Percentiles rank a stretch among this genome's conserved stretches.
Conservation (phyloP, 495 filamentous ascomycete genomes). For the Bacidia rubella region DNA sequence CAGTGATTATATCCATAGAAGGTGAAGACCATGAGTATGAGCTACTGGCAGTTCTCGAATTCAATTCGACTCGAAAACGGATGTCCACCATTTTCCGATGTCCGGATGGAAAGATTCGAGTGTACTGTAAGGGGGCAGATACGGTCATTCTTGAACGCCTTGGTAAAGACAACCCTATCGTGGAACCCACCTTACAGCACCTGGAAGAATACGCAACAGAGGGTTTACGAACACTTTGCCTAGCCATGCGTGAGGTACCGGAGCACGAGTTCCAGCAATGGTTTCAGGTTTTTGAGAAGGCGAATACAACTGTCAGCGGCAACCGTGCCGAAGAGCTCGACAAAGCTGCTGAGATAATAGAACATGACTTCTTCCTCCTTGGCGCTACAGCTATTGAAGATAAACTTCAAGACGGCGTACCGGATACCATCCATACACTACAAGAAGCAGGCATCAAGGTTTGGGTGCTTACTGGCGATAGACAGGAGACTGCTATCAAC, state of each 20-base stretch:
- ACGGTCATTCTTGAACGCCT: constrained; percentile 92
- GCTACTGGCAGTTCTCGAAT: constrained; percentile 89
- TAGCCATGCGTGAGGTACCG: constrained; percentile 87
- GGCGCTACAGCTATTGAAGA: constrained; percentile 98
- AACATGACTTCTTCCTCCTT: constrained; percentile 78
- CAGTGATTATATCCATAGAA: constrained; percentile 64
- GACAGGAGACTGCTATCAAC: constrained; percentile 98
- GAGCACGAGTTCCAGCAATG: constrained; percentile 87
- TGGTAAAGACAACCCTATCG: constrained; percentile 61
- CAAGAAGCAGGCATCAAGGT: constrained; percentile 97
- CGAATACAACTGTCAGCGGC: constrained; percentile 78
- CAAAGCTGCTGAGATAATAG: constrained; percentile 92
- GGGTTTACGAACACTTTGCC: constrained; percentile 84
- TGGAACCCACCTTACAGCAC: constrained; percentile 79
- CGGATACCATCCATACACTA: constrained; percentile 94
- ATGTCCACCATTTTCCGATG: constrained; percentile 97
- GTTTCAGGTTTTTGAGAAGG: constrained; percentile 76
- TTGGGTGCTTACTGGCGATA: constrained; percentile 95
- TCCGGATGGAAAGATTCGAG: constrained; percentile 85
- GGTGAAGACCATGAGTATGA: constrained; percentile 73
- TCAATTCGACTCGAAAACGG: constrained; percentile 93
- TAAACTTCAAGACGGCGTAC: constrained; percentile 90
- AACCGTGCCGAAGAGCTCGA: constrained; percentile 91
- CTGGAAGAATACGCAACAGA: constrained; percentile 97
- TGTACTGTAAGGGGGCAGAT: constrained; percentile 94